These are phyloP conservation scores for Penicillium alfredii DNA, from an alignment of 495 filamentous ascomycete genomes.

Conservation along the genomic window DNA sequence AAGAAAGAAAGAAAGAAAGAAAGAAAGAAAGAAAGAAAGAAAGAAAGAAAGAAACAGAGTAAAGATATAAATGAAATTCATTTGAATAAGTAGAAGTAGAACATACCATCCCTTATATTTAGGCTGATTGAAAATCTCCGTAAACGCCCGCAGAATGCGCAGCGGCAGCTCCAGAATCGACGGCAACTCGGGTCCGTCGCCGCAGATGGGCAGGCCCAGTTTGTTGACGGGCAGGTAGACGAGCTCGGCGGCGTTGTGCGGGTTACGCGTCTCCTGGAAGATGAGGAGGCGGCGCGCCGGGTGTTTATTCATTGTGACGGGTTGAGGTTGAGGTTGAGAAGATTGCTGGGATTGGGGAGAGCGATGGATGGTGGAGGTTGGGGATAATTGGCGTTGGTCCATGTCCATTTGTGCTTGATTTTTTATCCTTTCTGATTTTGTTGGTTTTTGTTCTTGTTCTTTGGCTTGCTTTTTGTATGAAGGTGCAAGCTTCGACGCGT, in stretches of 20 bases:
- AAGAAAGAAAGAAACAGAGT: no score
- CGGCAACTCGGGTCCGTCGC: constrained; percentile 31
- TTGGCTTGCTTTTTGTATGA: no score
- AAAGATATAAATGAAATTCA: no score
- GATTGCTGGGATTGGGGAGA: constrained; percentile 3
- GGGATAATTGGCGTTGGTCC: no score
- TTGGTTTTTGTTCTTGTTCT: no score
- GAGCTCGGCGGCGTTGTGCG: constrained; percentile 24
- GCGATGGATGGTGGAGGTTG: no score
- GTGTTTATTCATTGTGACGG: no score
- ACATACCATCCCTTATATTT: constrained; percentile 45
- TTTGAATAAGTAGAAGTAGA: no score
- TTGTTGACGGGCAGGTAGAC: constrained; percentile 40
- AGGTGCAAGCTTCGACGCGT: no score
- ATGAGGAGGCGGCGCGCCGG: constrained; percentile 34
- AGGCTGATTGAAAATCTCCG: constrained; percentile 41
- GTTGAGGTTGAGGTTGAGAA: no score
- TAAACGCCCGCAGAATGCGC: constrained; percentile 35
- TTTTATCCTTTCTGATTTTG: no score
- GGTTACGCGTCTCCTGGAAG: constrained; percentile 34
- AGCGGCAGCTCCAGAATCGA: constrained; percentile 38
- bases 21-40: constrained; percentile 19
- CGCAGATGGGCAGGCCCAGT: constrained; percentile 38
- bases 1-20: constrained; percentile 3
- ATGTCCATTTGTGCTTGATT: no score